Conservation (phyloP, 768 basidiomycete species). For the Tephrocybe rancida region DNA sequence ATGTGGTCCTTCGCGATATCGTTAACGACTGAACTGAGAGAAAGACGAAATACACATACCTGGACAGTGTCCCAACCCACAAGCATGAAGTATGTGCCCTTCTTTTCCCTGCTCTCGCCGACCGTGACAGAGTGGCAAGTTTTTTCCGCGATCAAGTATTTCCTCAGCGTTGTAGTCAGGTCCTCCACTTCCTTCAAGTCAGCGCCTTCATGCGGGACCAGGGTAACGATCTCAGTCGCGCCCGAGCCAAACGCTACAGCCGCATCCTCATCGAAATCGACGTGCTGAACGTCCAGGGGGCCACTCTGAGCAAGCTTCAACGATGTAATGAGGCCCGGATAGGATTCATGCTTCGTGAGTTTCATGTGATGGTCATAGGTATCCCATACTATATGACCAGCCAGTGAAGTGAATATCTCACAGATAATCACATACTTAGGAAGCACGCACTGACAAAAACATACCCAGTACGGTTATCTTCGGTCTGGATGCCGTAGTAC, state of each 20-base stretch:
- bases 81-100: constrained; percentile 4
- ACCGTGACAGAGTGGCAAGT: background rate
- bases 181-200: background rate
- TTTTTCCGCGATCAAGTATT: background rate
- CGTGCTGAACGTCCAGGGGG: constrained; percentile 7
- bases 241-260: background rate
- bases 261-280: constrained; percentile 8
- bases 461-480: constrained; percentile 12
- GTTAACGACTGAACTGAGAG: background rate
- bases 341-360: constrained; percentile 1
- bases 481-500: constrained; percentile 15
- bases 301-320: background rate
- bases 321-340: background rate
- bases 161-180: background rate
- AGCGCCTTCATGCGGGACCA: background rate
- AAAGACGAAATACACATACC: background rate
- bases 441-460: constrained; percentile 11
- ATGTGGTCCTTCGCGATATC: constrained; percentile 4
- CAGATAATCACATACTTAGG: background rate
- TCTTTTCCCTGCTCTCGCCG: constrained; percentile 14
- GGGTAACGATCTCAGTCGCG: constrained; percentile 2
- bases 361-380: constrained; percentile 10
- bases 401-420: background rate
- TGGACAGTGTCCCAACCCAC: constrained; percentile 17
- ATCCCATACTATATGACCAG: constrained; percentile 11